Evolutionary conservation across 2,329 filamentous ascomycete species (phyloP).

Genomic region (Xylariomycetidae sp.): DNA sequence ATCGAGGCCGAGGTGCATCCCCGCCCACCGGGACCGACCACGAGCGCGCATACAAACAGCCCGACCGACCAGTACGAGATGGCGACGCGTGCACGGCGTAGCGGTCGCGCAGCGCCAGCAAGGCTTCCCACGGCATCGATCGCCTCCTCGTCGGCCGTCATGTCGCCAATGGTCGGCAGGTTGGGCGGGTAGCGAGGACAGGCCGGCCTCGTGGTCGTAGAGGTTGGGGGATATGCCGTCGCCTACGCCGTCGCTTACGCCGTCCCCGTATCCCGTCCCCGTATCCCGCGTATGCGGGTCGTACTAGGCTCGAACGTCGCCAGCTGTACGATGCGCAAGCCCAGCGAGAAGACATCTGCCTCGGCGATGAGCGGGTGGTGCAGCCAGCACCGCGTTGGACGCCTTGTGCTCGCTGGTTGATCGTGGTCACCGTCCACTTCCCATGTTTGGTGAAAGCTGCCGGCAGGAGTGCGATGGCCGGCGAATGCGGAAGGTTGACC

Average conservation of each 20-base stretch:
- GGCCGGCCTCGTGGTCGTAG: constrained; percentile 21
- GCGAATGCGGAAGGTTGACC: constrained; percentile 34
- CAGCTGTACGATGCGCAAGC: constrained; percentile 42
- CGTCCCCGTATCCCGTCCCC: constrained; percentile 30
- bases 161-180: constrained; percentile 31
- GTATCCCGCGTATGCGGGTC: constrained; percentile 37
- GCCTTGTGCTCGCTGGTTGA: constrained; percentile 39
- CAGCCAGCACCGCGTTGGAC: constrained; percentile 35
- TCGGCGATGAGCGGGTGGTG: constrained; percentile 37
- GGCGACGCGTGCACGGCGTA: constrained; percentile 25
- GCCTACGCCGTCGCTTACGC: constrained; percentile 27
- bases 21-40: no score
- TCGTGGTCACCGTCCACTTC: constrained; percentile 37
- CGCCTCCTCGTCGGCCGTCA: constrained; percentile 29
- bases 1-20: no score
- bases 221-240: no score
- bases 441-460: constrained; percentile 38
- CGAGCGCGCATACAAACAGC: no score
- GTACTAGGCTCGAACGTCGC: constrained; percentile 33
- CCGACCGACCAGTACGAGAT: no score
- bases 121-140: constrained; percentile 26
- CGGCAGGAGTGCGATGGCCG: constrained; percentile 35
- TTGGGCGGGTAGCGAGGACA: constrained; percentile 27
- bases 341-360: constrained; percentile 48
- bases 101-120: constrained; percentile 28